Percentiles rank a stretch among this genome's conserved stretches.
These are phyloP conservation scores for Cichorium intybus DNA, from an alignment of 140 eudicot genomes.

Conservation along the genomic window DNA sequence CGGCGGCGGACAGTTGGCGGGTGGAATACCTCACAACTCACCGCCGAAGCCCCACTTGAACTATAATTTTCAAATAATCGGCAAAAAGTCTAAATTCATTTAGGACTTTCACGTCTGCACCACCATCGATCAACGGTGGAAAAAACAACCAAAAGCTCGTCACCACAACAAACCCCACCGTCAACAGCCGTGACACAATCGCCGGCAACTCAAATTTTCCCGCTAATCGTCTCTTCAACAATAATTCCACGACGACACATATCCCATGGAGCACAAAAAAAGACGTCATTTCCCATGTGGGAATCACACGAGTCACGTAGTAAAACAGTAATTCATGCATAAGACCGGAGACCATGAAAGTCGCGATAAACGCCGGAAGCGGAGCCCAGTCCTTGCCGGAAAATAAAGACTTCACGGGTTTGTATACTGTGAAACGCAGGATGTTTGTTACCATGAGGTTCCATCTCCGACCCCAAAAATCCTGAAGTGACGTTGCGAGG, in stretches of 20 bases:
- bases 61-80: not conserved
- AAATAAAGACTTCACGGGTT: constrained; percentile 35
- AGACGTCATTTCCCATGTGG: constrained; percentile 64
- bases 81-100: constrained; percentile 31
- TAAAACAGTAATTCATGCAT: constrained; percentile 71
- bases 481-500: constrained; percentile 61
- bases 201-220: constrained; percentile 36
- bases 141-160: constrained; percentile 62
- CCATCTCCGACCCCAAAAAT: constrained; percentile 89
- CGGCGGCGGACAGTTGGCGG: not conserved
- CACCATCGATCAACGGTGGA: constrained; percentile 47
- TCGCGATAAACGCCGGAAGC: constrained; percentile 32
- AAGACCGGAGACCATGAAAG: constrained; percentile 59
- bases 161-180: constrained; percentile 55
- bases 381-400: constrained; percentile 31
- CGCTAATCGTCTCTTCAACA: constrained; percentile 23
- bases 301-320: constrained; percentile 39
- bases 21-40: not conserved
- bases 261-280: constrained; percentile 64
- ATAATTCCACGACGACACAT: constrained; percentile 44
- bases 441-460: constrained; percentile 58
- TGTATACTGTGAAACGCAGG: constrained; percentile 54
- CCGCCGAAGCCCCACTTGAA: not conserved
- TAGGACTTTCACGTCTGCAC: constrained; percentile 43
- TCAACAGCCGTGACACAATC: constrained; percentile 47